Percentiles rank a stretch among this genome's conserved stretches.
Evolutionary conservation across 2,329 filamentous ascomycete genomes (phyloP).

Genomic region (Fusarium protoensiforme): DNA sequence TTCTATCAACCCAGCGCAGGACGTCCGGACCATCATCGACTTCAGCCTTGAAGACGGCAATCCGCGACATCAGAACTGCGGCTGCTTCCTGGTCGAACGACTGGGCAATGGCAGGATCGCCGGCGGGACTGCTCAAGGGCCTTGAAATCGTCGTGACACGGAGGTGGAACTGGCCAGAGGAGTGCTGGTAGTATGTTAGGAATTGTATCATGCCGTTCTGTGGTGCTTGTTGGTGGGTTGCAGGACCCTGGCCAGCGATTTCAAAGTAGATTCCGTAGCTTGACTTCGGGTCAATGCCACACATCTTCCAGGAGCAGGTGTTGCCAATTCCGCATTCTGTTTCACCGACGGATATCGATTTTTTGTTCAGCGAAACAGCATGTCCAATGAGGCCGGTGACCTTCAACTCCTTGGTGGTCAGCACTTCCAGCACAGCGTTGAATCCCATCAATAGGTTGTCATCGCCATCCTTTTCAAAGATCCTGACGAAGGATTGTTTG

Average conservation of each 20-base stretch:
- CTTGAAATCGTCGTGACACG: constrained; percentile 94
- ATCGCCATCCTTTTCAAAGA: constrained; percentile 96
- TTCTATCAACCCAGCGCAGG: constrained; percentile 96
- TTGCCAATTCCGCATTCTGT: constrained; percentile 99
- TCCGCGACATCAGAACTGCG: constrained; percentile 98
- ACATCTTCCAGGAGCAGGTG: constrained; percentile 99
- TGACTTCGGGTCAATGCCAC: constrained; percentile 91
- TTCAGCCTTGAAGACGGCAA: constrained; percentile 98
- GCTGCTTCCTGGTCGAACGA: constrained; percentile 99
- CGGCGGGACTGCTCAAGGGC: constrained; percentile 91
- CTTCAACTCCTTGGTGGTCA: constrained; percentile 98
- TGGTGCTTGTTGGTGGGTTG: constrained; percentile 84
- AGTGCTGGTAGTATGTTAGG: constrained; percentile 98
- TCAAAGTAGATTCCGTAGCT: constrained; percentile 99
- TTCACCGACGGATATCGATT: constrained; percentile 95
- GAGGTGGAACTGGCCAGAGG: constrained; percentile 94
- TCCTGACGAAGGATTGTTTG: constrained; percentile 96
- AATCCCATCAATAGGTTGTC: constrained; percentile 98
- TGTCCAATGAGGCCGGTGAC: constrained; percentile 97
- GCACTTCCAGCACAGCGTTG: constrained; percentile 93
- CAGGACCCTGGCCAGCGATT: constrained; percentile 92
- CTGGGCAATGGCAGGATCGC: constrained; percentile 93
- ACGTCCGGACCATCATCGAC: constrained; percentile 99
- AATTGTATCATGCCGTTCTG: constrained; percentile 98
- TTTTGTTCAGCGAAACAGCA: constrained; percentile 97